phyloP scores from a whole-genome alignment of 225 moss, liverwort and hornwort species.

The Takakia lepidozioides region DNA sequence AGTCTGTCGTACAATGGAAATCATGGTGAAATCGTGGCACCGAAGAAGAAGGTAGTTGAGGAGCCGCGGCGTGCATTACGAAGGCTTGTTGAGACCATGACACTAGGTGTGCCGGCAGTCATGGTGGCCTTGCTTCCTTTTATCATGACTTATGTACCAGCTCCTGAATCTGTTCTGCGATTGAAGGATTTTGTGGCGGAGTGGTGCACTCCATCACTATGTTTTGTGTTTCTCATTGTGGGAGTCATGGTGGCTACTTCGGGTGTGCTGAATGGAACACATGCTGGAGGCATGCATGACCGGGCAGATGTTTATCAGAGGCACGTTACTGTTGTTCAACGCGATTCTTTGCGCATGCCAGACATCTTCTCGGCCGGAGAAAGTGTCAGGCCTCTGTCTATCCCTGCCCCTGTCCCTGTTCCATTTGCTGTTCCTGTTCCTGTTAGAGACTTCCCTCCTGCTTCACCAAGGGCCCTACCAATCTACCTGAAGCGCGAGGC shows the following conservation, averaged over 20 bases:
- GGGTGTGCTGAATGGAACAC: neutral
- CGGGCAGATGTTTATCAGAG: neutral
- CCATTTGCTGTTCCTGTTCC: neutral
- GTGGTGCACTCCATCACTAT: neutral
- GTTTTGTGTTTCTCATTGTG: constrained; percentile 1
- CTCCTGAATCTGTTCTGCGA: neutral
- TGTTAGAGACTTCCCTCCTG: constrained; percentile 1
- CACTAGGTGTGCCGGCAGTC: neutral
- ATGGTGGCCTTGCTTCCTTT: constrained; percentile 1
- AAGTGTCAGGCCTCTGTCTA: neutral
- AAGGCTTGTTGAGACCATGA: neutral
- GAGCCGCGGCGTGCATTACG: constrained; percentile 1
- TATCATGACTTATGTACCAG: neutral
- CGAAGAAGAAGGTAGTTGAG: constrained; percentile 4
- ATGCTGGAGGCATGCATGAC: neutral
- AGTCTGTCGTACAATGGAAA: neutral
- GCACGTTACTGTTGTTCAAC: constrained; percentile 1
- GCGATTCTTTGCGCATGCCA: neutral
- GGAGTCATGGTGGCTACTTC: constrained; percentile 3
- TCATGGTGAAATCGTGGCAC: neutral
- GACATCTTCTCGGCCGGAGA: neutral
- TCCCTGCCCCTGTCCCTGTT: neutral
- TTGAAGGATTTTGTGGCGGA: neutral
- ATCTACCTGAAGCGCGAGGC: neutral
- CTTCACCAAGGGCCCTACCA: neutral